Evolutionary conservation across 73 alveolate species (phyloP).

Genomic region (Symbiodinium pilosum): DNA sequence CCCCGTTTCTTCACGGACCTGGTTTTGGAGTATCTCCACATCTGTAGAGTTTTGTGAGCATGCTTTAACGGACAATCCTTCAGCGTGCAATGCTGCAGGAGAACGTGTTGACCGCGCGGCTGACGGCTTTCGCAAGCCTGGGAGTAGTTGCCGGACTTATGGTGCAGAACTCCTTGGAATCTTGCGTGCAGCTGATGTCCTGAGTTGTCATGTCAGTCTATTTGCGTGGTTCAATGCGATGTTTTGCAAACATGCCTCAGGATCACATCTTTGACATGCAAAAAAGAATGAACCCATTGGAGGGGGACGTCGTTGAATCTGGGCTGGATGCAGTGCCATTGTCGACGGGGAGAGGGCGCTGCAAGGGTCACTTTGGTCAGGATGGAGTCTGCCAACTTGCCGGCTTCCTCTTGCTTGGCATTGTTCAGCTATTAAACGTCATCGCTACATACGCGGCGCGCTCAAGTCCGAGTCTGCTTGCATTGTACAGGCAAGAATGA

Average conservation of each 20-base stretch:
- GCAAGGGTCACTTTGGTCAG: not conserved
- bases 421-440: not conserved
- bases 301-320: not conserved
- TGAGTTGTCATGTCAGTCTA: too few relatives aligned
- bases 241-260: not conserved
- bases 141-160: slow-evolving; percentile 20
- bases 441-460: not conserved
- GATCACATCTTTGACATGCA: slow-evolving; percentile 63
- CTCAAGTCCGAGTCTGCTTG: too few relatives aligned
- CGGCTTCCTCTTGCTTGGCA: not conserved
- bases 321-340: not conserved
- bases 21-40: too few relatives aligned
- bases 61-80: too few relatives aligned
- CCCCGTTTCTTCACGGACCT: slow-evolving; percentile 30
- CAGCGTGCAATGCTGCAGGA: not conserved
- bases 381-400: not conserved
- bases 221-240: too few relatives aligned
- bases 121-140: slow-evolving; percentile 7
- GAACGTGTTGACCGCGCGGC: slow-evolving; percentile 3
- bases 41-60: too few relatives aligned
- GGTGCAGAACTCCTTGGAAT: slow-evolving; percentile 43
- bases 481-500: too few relatives aligned
- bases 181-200: too few relatives aligned
- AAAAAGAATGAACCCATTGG: slow-evolving; percentile 36
- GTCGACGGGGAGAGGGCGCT: too few relatives aligned